Percentiles rank a stretch among this genome's conserved stretches.
Conservation (phyloP, 345 rosid species). For the Citrus sp. region DNA sequence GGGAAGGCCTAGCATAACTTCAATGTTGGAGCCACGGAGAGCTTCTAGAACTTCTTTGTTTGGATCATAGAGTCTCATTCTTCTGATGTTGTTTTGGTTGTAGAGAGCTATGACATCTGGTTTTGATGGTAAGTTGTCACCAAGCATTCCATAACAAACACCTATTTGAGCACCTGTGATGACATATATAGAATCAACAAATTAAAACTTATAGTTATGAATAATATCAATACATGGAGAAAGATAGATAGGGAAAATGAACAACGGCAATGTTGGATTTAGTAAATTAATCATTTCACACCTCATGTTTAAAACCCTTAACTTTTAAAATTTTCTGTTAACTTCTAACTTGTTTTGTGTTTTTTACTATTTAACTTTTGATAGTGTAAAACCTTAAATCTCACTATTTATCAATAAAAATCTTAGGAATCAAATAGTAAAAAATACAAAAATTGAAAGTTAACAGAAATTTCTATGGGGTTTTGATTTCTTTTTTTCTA, state of each 20-base stretch:
- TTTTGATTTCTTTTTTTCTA: too few species aligned
- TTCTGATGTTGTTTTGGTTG: constrained; percentile 35
- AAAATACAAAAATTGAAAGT: too few species aligned
- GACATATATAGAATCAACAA: background rate
- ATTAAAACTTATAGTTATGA: too few species aligned
- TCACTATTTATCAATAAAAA: background rate
- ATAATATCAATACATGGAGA: too few species aligned
- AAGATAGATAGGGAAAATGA: background rate
- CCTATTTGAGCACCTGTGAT: constrained; percentile 49
- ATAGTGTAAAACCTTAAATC: too few species aligned
- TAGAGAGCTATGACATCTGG: constrained; percentile 48
- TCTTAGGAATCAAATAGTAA: too few species aligned
- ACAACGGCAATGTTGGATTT: too few species aligned
- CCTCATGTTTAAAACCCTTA: background rate
- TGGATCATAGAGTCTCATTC: constrained; percentile 37
- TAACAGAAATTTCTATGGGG: too few species aligned
- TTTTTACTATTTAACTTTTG: too few species aligned
- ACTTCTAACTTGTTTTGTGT: background rate
- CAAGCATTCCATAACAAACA: constrained; percentile 62
- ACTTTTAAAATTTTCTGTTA: too few species aligned
- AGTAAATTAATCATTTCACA: background rate
- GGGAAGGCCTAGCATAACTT: constrained; percentile 47
- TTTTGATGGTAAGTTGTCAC: constrained; percentile 45
- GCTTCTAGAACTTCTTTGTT: constrained; percentile 36
- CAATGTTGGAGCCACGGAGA: constrained; percentile 45